Evolutionary conservation across 2,329 filamentous ascomycete genomes (phyloP).

Genomic region (Venturia effusa): DNA sequence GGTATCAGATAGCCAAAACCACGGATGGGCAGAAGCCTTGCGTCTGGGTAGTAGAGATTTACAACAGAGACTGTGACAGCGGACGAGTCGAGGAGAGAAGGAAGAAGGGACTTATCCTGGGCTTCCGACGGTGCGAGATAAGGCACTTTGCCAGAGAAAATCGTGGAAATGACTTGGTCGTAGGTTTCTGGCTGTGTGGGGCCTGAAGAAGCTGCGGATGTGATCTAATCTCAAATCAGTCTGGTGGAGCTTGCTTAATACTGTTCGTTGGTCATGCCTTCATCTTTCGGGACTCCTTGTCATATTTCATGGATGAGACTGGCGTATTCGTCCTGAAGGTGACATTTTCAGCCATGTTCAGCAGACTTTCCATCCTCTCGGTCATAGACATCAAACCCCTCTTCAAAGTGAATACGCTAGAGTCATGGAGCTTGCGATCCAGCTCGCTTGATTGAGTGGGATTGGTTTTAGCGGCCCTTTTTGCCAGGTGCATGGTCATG

Average conservation of each 20-base stretch:
- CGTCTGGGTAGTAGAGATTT: slow-evolving; percentile 70
- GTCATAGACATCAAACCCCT: slow-evolving; percentile 54
- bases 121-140: slow-evolving; percentile 14
- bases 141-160: slow-evolving; percentile 33
- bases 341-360: slow-evolving; percentile 48
- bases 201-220: neutral
- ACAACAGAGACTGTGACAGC: slow-evolving; percentile 83
- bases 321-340: slow-evolving; percentile 40
- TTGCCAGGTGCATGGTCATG: neutral
- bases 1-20: slow-evolving; percentile 94
- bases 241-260: neutral
- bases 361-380: slow-evolving; percentile 39
- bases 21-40: slow-evolving; percentile 50
- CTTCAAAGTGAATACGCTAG: slow-evolving; percentile 38
- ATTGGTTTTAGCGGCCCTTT: neutral
- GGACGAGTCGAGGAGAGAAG: slow-evolving; percentile 40
- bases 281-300: neutral
- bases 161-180: slow-evolving; percentile 55
- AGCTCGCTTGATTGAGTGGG: neutral
- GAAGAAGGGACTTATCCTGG: slow-evolving; percentile 18
- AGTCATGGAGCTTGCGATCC: slow-evolving; percentile 14
- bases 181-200: slow-evolving; percentile 22
- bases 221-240: neutral
- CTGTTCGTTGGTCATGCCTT: neutral
- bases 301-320: neutral